These are phyloP conservation scores for Boechera stricta DNA, from an alignment of 345 rosid species.

Conservation along the genomic window DNA sequence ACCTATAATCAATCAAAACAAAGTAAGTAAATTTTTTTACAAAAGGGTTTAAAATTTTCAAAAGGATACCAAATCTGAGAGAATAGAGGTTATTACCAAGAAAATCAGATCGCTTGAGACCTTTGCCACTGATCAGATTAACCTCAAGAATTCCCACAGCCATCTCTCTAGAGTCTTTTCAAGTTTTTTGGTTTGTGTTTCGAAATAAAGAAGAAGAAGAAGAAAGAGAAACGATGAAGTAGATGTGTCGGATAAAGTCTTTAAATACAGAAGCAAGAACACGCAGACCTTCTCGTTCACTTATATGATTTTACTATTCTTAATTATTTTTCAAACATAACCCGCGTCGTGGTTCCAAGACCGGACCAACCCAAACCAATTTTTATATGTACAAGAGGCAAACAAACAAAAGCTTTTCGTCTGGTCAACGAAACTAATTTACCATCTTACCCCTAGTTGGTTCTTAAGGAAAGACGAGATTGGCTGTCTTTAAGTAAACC, in stretches of 20 bases:
- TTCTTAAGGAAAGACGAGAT: too few relatives aligned
- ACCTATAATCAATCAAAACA: constrained; percentile 46
- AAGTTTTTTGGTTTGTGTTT: background rate
- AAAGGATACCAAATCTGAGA: constrained; percentile 3
- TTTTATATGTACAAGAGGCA: too few relatives aligned
- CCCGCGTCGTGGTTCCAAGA: constrained; percentile 29
- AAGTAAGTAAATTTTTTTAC: background rate
- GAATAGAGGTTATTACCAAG: constrained; percentile 48
- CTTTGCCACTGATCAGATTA: constrained; percentile 64
- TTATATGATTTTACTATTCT: background rate
- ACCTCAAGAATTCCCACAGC: constrained; percentile 82
- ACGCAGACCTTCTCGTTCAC: constrained; percentile 16
- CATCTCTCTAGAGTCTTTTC: constrained; percentile 44
- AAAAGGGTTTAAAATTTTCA: background rate
- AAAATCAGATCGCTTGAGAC: constrained; percentile 66
- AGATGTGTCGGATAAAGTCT: background rate
- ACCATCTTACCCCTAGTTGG: constrained; percentile 1
- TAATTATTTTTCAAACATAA: constrained; percentile 15
- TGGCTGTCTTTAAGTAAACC: too few relatives aligned
- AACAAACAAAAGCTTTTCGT: background rate
- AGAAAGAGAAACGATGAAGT: constrained; percentile 7
- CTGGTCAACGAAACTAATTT: constrained; percentile 5
- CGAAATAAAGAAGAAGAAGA: background rate
- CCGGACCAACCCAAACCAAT: constrained; percentile 8
- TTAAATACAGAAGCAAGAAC: constrained; percentile 36